Evolutionary conservation across 345 rosid species (phyloP).

Genomic region (Gossypium bickii): DNA sequence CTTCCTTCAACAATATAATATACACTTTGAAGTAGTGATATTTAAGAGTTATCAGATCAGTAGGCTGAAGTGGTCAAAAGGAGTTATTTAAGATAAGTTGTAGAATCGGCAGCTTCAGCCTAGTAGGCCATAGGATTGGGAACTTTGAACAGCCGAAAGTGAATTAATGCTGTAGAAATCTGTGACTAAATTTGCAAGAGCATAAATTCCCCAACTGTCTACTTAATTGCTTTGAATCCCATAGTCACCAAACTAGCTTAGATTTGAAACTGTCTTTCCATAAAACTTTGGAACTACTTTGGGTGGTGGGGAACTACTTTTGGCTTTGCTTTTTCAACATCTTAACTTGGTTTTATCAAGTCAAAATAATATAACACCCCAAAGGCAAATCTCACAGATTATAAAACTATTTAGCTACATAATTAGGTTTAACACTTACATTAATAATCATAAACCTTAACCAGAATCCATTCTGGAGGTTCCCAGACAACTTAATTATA

Average conservation of each 20-base stretch:
- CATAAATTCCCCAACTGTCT: slow-evolving; percentile 23
- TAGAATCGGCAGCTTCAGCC: background rate
- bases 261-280: too few relatives aligned
- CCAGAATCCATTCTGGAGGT: background rate
- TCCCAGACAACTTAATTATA: background rate
- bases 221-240: slow-evolving; percentile 20
- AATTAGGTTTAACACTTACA: slow-evolving; percentile 15
- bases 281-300: background rate
- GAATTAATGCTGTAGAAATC: slow-evolving; percentile 16
- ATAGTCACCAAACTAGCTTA: background rate
- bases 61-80: background rate
- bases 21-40: background rate
- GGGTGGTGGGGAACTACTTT: background rate
- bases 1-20: background rate
- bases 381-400: background rate
- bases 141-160: background rate
- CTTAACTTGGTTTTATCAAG: background rate
- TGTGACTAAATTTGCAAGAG: slow-evolving; percentile 9
- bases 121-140: background rate
- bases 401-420: background rate
- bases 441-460: background rate
- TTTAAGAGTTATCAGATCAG: background rate
- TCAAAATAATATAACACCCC: background rate
- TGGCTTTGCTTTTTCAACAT: background rate
- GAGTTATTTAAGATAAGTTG: background rate